Evolutionary conservation across 1,284 basidiomycete genomes (phyloP).

Genomic region (Ustilago tritici): DNA sequence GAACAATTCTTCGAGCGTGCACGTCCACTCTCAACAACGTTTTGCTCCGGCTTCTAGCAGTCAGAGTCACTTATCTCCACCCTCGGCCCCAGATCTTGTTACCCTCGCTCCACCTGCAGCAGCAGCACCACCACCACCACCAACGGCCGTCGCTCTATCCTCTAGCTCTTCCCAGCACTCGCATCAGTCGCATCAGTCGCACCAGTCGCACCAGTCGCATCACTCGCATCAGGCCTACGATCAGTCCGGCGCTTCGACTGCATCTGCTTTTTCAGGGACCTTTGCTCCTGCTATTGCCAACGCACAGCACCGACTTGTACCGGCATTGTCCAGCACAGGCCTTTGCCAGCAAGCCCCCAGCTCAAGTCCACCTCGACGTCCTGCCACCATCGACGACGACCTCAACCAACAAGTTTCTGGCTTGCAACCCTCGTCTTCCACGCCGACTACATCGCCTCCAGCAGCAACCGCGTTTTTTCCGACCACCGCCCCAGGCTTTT

Average conservation of each 20-base stretch:
- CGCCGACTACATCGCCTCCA: neutral
- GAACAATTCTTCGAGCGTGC: conserved; percentile 16
- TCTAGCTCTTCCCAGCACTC: conserved; percentile 31
- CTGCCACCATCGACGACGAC: conserved; percentile 13
- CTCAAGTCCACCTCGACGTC: conserved; percentile 11
- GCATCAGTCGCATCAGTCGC: conserved; percentile 15
- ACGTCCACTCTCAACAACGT: conserved; percentile 18
- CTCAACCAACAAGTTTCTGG: neutral
- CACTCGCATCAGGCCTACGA: neutral
- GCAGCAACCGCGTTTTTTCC: neutral
- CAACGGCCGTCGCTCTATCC: conserved; percentile 1
- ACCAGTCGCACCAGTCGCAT: conserved; percentile 21
- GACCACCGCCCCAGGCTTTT: conserved; percentile 5
- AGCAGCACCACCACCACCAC: neutral
- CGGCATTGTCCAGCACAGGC: conserved; percentile 11
- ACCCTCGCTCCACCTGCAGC: conserved; percentile 24
- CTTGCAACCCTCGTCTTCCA: neutral
- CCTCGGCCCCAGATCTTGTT: conserved; percentile 18
- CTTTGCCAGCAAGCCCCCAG: conserved; percentile 9
- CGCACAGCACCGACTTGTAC: conserved; percentile 18
- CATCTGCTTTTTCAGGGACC: conserved; percentile 15
- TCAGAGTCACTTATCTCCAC: conserved; percentile 5
- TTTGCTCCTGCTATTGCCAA: conserved; percentile 8
- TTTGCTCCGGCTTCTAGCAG: neutral
- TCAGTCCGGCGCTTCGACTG: conserved; percentile 7